phyloP scores from a whole-genome alignment of 2,329 filamentous ascomycete genomes.

The Penicillium sp. region DNA sequence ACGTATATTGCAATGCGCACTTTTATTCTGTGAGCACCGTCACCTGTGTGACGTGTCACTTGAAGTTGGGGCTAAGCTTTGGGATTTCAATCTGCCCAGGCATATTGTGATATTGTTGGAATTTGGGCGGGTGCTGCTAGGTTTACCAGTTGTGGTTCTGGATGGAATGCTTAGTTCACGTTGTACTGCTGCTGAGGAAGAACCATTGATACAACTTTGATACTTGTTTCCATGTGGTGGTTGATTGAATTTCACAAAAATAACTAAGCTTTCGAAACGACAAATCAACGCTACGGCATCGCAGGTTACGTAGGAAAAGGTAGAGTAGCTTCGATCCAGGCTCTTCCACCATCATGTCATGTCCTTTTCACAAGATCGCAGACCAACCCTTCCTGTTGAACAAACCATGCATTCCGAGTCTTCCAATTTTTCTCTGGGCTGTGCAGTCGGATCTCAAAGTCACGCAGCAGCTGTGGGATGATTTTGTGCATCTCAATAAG shows the following conservation, averaged over 20 bases:
- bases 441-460: conserved; percentile 17
- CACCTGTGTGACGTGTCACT: neutral
- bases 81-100: conserved; percentile 6
- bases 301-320: too few species aligned
- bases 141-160: neutral
- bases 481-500: conserved; percentile 34
- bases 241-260: too few species aligned
- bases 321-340: too few species aligned
- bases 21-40: neutral
- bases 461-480: conserved; percentile 25
- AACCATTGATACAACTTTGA: too few species aligned
- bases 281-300: too few species aligned
- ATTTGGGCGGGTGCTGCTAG: neutral
- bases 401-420: conserved; percentile 18
- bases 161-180: neutral
- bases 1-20: neutral
- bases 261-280: too few species aligned
- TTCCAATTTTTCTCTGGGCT: conserved; percentile 10
- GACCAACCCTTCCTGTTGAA: conserved; percentile 15
- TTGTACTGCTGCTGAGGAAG: too few species aligned
- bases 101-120: neutral
- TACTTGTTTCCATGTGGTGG: too few species aligned
- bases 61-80: conserved; percentile 5
- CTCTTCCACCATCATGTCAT: too few species aligned
- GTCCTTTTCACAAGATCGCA: conserved; percentile 2